These are phyloP conservation scores for Moesziomyces globuligerus DNA, from an alignment of 1,284 basidiomycete species.

Conservation along the genomic window DNA sequence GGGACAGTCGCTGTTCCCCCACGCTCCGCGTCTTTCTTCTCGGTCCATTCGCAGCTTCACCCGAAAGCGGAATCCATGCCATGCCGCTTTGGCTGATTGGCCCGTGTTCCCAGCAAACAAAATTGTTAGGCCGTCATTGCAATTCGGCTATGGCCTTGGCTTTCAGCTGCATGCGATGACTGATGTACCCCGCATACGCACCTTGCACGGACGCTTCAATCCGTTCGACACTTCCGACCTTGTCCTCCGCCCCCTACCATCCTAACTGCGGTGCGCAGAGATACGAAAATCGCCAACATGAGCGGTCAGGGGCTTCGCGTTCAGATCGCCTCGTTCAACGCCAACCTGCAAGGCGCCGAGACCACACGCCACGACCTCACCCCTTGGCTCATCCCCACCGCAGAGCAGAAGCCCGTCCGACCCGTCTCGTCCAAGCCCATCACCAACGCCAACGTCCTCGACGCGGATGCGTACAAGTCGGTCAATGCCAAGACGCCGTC, in stretches of 20 bases:
- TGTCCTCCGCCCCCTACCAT: not conserved
- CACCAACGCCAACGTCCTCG: constrained; percentile 25
- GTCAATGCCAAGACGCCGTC: constrained; percentile 37
- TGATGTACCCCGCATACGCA: not conserved
- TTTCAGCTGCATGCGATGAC: not conserved
- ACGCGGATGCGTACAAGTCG: constrained; percentile 35
- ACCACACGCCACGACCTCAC: constrained; percentile 62
- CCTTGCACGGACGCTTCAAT: not conserved
- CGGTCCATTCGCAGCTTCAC: not conserved
- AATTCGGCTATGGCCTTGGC: not conserved
- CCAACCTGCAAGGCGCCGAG: constrained; percentile 77
- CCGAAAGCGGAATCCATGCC: not conserved
- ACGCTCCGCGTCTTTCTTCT: not conserved
- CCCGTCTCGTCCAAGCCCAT: constrained; percentile 33
- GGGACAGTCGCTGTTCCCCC: too few relatives aligned
- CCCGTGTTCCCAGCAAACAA: not conserved
- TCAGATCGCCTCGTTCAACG: constrained; percentile 86
- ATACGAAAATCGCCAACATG: constrained; percentile 12
- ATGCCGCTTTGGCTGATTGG: not conserved
- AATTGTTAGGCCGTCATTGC: not conserved
- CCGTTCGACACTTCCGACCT: too few relatives aligned
- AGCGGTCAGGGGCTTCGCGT: constrained; percentile 70
- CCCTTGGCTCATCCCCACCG: constrained; percentile 65
- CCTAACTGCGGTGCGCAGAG: too few relatives aligned
- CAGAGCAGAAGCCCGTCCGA: constrained; percentile 68